phyloP scores from a whole-genome alignment of 1,284 basidiomycete species.

The Trichosporon sp. region DNA sequence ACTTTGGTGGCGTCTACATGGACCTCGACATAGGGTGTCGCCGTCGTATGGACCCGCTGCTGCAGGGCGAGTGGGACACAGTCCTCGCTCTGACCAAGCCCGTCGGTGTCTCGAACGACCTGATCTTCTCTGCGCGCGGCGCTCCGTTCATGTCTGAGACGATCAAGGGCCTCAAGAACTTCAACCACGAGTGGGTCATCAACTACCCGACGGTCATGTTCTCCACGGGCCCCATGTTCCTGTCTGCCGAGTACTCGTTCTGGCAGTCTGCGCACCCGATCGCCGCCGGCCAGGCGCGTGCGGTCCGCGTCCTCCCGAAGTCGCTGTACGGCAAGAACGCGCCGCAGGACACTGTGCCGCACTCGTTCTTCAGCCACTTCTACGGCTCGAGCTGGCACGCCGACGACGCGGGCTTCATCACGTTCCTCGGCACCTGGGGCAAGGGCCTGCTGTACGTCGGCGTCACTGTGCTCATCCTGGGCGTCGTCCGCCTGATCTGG shows the following conservation, averaged over 20 bases:
- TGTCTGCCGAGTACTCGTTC: constrained; percentile 79
- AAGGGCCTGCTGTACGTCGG: constrained; percentile 80
- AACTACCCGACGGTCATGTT: constrained; percentile 99
- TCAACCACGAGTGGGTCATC: constrained; percentile 86
- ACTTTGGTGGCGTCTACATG: constrained; percentile 93
- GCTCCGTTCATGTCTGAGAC: constrained; percentile 91
- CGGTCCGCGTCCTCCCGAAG: constrained; percentile 85
- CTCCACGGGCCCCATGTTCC: constrained; percentile 92
- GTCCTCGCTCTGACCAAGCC: constrained; percentile 93
- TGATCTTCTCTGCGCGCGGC: constrained; percentile 81
- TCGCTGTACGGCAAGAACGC: constrained; percentile 96
- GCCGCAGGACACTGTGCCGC: constrained; percentile 71
- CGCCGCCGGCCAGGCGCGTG: constrained; percentile 56
- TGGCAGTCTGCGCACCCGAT: constrained; percentile 68
- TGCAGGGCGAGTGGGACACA: constrained; percentile 70
- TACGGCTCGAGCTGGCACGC: constrained; percentile 97
- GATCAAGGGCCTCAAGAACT: constrained; percentile 86
- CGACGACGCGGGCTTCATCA: constrained; percentile 88
- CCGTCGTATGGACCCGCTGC: constrained; percentile 80
- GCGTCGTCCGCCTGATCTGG: constrained; percentile 60
- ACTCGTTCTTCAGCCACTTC: constrained; percentile 91
- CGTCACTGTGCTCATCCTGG: constrained; percentile 63
- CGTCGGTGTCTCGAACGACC: constrained; percentile 93
- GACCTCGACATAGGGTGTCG: constrained; percentile 96
- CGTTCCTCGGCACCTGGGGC: constrained; percentile 81